Evolutionary conservation across 164 flowering plant species (phyloP).

Genomic region (Kingdonia uniflora): DNA sequence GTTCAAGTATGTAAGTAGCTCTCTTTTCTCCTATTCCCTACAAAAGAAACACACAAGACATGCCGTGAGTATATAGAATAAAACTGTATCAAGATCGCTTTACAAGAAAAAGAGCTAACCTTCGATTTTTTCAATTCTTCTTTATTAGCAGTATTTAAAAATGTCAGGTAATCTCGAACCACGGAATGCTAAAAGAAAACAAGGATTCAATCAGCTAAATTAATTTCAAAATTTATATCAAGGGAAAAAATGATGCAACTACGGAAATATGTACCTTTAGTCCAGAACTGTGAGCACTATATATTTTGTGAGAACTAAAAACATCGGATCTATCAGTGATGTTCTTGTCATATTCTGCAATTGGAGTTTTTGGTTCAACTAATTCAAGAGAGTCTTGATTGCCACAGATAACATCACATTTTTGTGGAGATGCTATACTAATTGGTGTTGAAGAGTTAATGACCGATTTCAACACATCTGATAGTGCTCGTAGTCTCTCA

Average conservation of each 20-base stretch:
- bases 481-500: slow-evolving; percentile 1
- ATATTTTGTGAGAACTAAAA: background rate
- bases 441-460: background rate
- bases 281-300: background rate
- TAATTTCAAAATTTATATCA: background rate
- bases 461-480: background rate
- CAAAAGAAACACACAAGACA: background rate
- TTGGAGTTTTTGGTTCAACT: slow-evolving; percentile 6
- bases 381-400: background rate
- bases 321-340: background rate
- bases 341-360: slow-evolving; percentile 1
- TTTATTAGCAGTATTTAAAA: background rate
- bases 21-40: slow-evolving; percentile 6
- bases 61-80: background rate
- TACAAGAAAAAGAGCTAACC: background rate
- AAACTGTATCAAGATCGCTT: too few relatives aligned
- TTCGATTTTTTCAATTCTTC: slow-evolving; percentile 3
- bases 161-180: background rate
- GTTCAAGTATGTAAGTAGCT: slow-evolving; percentile 4
- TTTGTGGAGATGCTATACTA: background rate
- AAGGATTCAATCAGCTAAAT: background rate
- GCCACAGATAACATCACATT: background rate
- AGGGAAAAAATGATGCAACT: background rate
- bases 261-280: slow-evolving; percentile 1
- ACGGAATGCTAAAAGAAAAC: slow-evolving; percentile 1